Evolutionary conservation across 495 filamentous ascomycete genomes (phyloP).

Genomic region (Penicillium paradoxum): DNA sequence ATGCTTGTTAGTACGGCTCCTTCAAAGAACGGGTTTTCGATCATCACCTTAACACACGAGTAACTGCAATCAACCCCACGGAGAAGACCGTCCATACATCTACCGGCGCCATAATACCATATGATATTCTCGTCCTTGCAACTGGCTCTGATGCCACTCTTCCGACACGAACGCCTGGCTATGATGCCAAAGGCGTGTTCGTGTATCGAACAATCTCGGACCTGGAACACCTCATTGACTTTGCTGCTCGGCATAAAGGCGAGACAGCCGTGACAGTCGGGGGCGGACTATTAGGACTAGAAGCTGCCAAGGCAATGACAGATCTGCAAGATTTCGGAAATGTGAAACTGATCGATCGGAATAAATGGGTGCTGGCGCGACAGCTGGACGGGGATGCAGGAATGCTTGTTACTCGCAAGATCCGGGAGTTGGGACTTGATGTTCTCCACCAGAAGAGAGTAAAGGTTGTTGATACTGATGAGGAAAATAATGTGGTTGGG

Average conservation of each 20-base stretch:
- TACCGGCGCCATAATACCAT: conserved; percentile 63
- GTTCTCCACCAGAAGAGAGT: conserved; percentile 78
- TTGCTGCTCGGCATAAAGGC: conserved; percentile 60
- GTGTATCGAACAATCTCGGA: conserved; percentile 93
- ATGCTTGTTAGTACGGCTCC: conserved; percentile 42
- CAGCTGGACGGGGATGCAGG: conserved; percentile 88
- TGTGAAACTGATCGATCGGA: conserved; percentile 84
- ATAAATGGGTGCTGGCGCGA: conserved; percentile 80
- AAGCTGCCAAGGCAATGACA: conserved; percentile 95
- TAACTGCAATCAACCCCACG: conserved; percentile 62
- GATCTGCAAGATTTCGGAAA: conserved; percentile 73
- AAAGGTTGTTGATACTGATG: conserved; percentile 63
- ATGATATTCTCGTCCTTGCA: conserved; percentile 85
- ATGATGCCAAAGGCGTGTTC: conserved; percentile 84
- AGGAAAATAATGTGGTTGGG: conserved; percentile 63
- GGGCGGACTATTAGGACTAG: conserved; percentile 84
- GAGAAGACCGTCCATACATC: conserved; percentile 67
- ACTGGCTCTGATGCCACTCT: conserved; percentile 89
- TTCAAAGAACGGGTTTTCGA: conserved; percentile 62
- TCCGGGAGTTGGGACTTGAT: conserved; percentile 74
- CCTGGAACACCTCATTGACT: conserved; percentile 74
- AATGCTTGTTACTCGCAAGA: conserved; percentile 77
- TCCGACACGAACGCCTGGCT: conserved; percentile 72
- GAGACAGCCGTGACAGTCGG: conserved; percentile 76
- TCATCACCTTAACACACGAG: conserved; percentile 80